phyloP scores from a whole-genome alignment of 257 asterid species.

The Mitragyna speciosa region DNA sequence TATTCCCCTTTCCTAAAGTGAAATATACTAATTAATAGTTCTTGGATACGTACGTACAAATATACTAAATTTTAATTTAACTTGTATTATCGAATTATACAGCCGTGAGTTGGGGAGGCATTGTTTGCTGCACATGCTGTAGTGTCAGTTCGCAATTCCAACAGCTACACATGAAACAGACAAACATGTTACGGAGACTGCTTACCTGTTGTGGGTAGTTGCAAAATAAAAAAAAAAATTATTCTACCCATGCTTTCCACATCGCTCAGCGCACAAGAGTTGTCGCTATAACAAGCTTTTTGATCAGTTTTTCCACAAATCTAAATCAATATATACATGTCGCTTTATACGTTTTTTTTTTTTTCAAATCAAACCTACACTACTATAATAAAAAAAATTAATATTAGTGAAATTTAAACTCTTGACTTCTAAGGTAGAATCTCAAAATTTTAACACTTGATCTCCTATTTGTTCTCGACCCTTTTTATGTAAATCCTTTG shows the following conservation, averaged over 20 bases:
- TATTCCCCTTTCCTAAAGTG: not conserved
- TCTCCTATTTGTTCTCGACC: too few relatives aligned
- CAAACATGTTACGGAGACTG: not conserved
- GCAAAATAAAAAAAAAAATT: not conserved
- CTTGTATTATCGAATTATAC: not conserved
- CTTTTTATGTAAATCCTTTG: not conserved
- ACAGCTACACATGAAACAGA: not conserved
- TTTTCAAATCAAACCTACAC: too few relatives aligned
- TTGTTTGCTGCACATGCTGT: not conserved
- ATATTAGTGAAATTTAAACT: too few relatives aligned
- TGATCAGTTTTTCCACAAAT: not conserved
- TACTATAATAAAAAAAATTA: too few relatives aligned
- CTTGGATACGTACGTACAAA: not conserved
- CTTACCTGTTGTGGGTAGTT: not conserved
- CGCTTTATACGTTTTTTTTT: too few relatives aligned
- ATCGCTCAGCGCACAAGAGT: not conserved
- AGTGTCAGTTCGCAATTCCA: not conserved
- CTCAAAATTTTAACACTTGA: too few relatives aligned
- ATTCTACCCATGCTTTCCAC: not conserved
- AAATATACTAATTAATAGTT: not conserved
- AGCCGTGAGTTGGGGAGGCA: not conserved
- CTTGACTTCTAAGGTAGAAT: too few relatives aligned
- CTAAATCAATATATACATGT: too few relatives aligned
- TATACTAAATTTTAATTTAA: not conserved
- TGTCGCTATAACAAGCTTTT: not conserved